phyloP scores from a whole-genome alignment of 2,329 filamentous ascomycete genomes.

The Geosmithia morbida region DNA sequence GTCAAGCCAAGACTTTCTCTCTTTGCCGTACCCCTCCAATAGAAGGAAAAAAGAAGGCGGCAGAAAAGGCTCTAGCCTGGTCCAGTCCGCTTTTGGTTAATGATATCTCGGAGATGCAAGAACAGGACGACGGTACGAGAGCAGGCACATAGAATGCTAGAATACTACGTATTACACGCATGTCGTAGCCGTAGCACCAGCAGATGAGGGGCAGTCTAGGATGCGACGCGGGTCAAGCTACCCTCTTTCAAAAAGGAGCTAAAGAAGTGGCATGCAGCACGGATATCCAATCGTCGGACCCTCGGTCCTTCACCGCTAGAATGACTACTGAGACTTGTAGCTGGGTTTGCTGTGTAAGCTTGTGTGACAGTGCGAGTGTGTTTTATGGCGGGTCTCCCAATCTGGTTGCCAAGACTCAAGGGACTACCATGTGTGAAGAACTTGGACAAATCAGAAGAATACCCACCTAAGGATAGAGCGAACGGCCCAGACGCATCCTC shows the following conservation, averaged over 20 bases:
- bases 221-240: not conserved
- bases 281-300: not conserved
- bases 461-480: no score
- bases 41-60: not conserved
- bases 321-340: not conserved
- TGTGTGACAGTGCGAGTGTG: no score
- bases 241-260: not conserved
- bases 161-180: no score
- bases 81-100: not conserved
- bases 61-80: not conserved
- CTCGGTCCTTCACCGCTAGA: not conserved
- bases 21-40: not conserved
- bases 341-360: not conserved
- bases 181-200: no score
- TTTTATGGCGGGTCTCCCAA: not conserved
- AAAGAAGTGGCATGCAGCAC: not conserved
- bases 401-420: not conserved
- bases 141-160: no score
- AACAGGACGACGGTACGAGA: not conserved
- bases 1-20: not conserved
- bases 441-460: no score
- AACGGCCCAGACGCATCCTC: no score
- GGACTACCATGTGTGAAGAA: no score
- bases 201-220: not conserved
- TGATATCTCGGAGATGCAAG: not conserved